These are phyloP conservation scores for Tuber borchii DNA, from an alignment of 495 filamentous ascomycete species.

Conservation along the genomic window DNA sequence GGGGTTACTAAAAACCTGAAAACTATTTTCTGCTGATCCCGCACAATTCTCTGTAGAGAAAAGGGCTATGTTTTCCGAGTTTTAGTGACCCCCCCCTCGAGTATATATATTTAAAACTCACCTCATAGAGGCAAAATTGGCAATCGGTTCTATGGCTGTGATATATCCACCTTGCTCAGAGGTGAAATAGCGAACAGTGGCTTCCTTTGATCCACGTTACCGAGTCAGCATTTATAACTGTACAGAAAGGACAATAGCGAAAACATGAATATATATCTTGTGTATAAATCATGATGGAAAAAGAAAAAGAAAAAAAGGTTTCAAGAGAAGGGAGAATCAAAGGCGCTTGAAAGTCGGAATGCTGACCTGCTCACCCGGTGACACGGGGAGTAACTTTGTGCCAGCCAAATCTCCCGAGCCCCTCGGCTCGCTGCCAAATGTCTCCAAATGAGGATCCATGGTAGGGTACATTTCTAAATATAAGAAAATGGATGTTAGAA, in stretches of 20 bases:
- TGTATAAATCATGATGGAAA: neutral
- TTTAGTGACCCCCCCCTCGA: too few species aligned
- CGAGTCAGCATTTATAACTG: neutral
- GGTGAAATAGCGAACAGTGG: neutral
- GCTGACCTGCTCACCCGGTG: neutral
- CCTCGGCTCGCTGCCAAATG: neutral
- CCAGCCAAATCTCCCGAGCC: neutral
- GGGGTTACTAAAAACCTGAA: too few species aligned
- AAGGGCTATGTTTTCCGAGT: too few species aligned
- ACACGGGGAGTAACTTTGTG: neutral
- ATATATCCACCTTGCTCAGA: neutral
- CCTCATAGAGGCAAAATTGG: neutral
- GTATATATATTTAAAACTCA: neutral
- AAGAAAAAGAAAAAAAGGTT: neutral
- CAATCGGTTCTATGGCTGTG: neutral
- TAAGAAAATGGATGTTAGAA: neutral
- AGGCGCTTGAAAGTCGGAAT: too few species aligned
- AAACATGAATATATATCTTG: neutral
- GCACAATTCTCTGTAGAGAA: too few species aligned
- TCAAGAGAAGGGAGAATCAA: neutral
- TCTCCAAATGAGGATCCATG: neutral
- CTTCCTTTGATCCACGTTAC: neutral
- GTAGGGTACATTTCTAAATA: neutral
- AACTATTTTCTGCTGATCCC: too few species aligned
- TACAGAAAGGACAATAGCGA: neutral